A percentile compares a stretch with the other conserved stretches of the same genome.
These are phyloP conservation scores for Entelexis paramagnoliae DNA, from an alignment of 1,139 yeast species.

Conservation along the genomic window DNA sequence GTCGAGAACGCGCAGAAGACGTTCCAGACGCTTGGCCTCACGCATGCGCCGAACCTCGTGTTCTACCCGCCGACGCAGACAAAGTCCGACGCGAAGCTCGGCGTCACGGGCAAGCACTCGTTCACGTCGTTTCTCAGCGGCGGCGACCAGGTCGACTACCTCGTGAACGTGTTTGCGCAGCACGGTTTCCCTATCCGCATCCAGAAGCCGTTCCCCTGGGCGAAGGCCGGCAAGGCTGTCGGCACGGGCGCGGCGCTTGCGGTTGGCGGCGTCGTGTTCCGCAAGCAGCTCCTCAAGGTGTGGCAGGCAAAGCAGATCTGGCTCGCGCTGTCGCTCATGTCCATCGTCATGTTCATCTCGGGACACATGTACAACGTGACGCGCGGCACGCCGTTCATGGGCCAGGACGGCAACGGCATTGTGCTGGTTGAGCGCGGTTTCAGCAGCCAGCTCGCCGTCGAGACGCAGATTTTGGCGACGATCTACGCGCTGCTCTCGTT, in stretches of 20 bases:
- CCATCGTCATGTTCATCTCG: slow-evolving; percentile 61
- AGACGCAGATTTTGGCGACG: slow-evolving; percentile 42
- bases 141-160: slow-evolving; percentile 42
- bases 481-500: slow-evolving; percentile 34
- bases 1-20: slow-evolving; percentile 45
- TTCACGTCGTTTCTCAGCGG: slow-evolving; percentile 43
- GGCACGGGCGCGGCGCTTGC: slow-evolving; percentile 37
- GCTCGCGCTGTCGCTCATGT: slow-evolving; percentile 52
- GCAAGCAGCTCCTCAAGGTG: slow-evolving; percentile 29
- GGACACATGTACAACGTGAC: slow-evolving; percentile 94
- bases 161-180: slow-evolving; percentile 32
- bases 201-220: slow-evolving; percentile 50
- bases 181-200: slow-evolving; percentile 42
- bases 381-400: slow-evolving; percentile 62
- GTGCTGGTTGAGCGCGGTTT: slow-evolving; percentile 57
- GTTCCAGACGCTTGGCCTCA: slow-evolving; percentile 47
- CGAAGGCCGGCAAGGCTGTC: slow-evolving; percentile 33
- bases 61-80: slow-evolving; percentile 51
- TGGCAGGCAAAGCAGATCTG: slow-evolving; percentile 45
- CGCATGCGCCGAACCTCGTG: slow-evolving; percentile 70
- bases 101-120: slow-evolving; percentile 33
- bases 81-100: slow-evolving; percentile 25
- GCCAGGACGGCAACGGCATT: slow-evolving; percentile 41
- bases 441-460: slow-evolving; percentile 58
- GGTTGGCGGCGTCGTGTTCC: slow-evolving; percentile 28